phyloP scores from a whole-genome alignment of 495 filamentous ascomycete genomes.

The Aspergillus haitiensis region DNA sequence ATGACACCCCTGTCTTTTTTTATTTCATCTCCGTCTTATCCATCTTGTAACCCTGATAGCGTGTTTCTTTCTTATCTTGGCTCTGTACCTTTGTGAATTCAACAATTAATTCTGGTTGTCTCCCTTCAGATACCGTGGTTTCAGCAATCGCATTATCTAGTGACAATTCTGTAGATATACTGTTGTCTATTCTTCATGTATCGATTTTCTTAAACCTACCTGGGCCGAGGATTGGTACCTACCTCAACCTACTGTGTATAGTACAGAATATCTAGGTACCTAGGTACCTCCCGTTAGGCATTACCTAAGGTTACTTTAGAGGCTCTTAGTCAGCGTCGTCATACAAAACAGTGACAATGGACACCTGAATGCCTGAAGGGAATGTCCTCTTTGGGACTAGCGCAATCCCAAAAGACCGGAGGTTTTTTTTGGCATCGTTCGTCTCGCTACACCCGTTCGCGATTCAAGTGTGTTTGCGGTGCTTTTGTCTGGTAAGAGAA shows the following conservation, averaged over 20 bases:
- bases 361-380: conserved; percentile 12
- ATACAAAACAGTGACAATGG: not conserved
- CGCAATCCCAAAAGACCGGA: not conserved
- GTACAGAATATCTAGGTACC: no score
- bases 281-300: no score
- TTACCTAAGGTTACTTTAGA: no score
- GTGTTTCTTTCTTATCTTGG: conserved; percentile 14
- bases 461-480: not conserved
- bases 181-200: conserved; percentile 11
- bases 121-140: conserved; percentile 36
- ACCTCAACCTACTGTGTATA: no score
- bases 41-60: conserved; percentile 24
- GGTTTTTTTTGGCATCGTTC: conserved; percentile 5
- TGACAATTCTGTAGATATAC: conserved; percentile 8
- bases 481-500: not conserved
- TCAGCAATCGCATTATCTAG: conserved; percentile 20
- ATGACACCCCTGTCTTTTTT: conserved; percentile 16
- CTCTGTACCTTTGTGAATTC: not conserved
- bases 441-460: not conserved
- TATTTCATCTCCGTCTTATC: conserved; percentile 18
- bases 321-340: no score
- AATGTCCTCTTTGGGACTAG: not conserved
- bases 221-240: no score
- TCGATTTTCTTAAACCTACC: not conserved
- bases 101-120: conserved; percentile 15